Evolutionary conservation across 2,329 filamentous ascomycete species (phyloP), one percentile per base, ranked within the genome.

Genomic region (Cordyceps javanica): DNA sequence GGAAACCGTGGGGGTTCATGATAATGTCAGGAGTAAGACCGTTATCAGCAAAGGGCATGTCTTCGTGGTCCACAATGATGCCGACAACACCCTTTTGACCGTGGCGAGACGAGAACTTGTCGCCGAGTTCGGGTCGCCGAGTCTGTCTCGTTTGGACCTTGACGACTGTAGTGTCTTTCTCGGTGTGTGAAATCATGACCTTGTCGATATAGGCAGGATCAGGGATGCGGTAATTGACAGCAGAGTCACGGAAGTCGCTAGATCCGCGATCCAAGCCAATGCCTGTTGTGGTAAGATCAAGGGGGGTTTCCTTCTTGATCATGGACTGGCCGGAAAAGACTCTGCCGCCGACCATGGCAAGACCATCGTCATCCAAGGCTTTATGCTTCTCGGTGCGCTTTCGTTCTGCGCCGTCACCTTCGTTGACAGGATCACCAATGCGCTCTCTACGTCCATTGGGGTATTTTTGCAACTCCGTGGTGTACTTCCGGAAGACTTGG

Each of bases 1-100:
- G 94, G 81, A 99, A 99, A 86, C 94, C 94, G 75, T 99, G 94
- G 0, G 95, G 94, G 77, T 99, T 99, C 94, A 99, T 99, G 83
- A 99, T 99, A 64, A 99, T 97, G 73, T 99, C 94, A 0, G 94
- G 94, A n/a, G 86, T 88, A 63, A 99, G 84, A 2, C 94, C 95
- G 54, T 82, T 78, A 73, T 99, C 94, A 36, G 89, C 89, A 75
- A 99, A 99, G 0, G 94, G 94, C 85, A 99, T 89, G 69, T 99
- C 94, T 69, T 94, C 91, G 74, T 97, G 93, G 61, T 96, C 90
- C 19, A 93, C 91, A 59, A 99, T 97, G 65, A 97, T 93, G 58
- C 94, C 94, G 1, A 96, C 91, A 21, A 97, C 94, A 76, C 94
- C 94, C 73, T 99, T 99, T 69, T 99, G 94, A 21, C 94, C 94